Evolutionary conservation across 306 rosid genomes (phyloP).

Genomic region (Betula pendula): DNA sequence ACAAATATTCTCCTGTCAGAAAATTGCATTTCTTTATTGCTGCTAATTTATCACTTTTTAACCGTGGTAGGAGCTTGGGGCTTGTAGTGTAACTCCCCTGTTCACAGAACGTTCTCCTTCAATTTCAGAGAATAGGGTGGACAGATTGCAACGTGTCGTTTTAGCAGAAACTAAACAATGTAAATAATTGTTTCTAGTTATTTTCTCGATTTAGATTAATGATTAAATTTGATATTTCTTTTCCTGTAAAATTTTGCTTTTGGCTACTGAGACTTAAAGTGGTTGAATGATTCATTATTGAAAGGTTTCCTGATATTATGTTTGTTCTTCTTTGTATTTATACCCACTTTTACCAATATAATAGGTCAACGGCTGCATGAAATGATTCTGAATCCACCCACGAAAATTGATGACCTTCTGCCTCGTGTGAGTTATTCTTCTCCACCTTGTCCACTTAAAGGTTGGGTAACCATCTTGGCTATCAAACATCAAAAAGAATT

Average conservation of each 20-base stretch:
- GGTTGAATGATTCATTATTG: conserved; percentile 3
- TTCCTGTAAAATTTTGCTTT: conserved; percentile 14
- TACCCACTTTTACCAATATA: conserved; percentile 19
- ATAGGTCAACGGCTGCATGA: conserved; percentile 87
- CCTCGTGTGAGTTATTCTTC: conserved; percentile 60
- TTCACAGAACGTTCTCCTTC: conserved; percentile 83
- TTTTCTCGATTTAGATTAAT: not conserved
- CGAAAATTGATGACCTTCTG: conserved; percentile 45
- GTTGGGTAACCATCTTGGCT: conserved; percentile 8
- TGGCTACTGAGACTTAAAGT: conserved; percentile 7
- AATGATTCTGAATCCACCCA: conserved; percentile 71
- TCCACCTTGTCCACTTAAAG: conserved; percentile 6
- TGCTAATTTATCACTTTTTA: conserved; percentile 17
- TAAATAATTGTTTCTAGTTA: conserved; percentile 25
- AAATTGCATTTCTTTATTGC: conserved; percentile 4
- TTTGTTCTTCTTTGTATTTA: conserved; percentile 10
- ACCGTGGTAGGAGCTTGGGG: conserved; percentile 82
- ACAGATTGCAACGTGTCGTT: conserved; percentile 80
- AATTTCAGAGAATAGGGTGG: conserved; percentile 70
- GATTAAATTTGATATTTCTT: conserved; percentile 1
- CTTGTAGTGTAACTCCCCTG: conserved; percentile 80
- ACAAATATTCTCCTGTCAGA: conserved; percentile 27
- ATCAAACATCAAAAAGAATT: not conserved
- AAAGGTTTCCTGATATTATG: not conserved
- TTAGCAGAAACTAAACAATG: conserved; percentile 95